A percentile compares a stretch with the other conserved stretches of the same genome.
Conservation (phyloP, 1,284 basidiomycete species). For the Cryptococcus neoformans region DNA sequence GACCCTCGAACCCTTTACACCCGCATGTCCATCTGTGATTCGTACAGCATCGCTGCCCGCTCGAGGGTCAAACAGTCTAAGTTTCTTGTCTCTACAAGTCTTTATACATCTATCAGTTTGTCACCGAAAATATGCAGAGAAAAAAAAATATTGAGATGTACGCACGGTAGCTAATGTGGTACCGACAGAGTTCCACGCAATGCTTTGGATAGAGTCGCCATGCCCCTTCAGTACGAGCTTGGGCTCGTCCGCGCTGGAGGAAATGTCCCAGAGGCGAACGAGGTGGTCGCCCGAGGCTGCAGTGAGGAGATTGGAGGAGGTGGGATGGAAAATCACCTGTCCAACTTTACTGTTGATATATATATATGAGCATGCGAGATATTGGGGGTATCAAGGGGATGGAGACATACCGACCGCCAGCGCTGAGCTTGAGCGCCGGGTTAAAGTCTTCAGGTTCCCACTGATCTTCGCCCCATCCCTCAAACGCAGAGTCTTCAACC, state of each 20-base stretch:
- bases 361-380: neutral
- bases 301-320: conserved; percentile 80
- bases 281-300: conserved; percentile 84
- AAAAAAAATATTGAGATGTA: neutral
- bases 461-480: conserved; percentile 80
- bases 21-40: conserved; percentile 79
- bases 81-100: conserved; percentile 88
- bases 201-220: conserved; percentile 80
- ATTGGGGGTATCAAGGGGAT: neutral
- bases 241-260: conserved; percentile 60
- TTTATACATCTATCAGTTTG: conserved; percentile 42
- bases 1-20: conserved; percentile 89
- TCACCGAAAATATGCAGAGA: neutral
- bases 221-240: conserved; percentile 69
- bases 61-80: conserved; percentile 86
- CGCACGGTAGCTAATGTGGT: conserved; percentile 58
- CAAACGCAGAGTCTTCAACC: conserved; percentile 65
- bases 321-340: conserved; percentile 92
- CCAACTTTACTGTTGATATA: conserved; percentile 72
- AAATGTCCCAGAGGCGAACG: conserved; percentile 90
- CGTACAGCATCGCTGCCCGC: conserved; percentile 75
- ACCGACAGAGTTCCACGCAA: conserved; percentile 81
- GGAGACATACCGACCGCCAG: conserved; percentile 47
- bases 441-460: conserved; percentile 82
- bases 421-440: conserved; percentile 57